Conservation (phyloP, 805 yeast genomes). For the Aciculoconidium aculeatum region DNA sequence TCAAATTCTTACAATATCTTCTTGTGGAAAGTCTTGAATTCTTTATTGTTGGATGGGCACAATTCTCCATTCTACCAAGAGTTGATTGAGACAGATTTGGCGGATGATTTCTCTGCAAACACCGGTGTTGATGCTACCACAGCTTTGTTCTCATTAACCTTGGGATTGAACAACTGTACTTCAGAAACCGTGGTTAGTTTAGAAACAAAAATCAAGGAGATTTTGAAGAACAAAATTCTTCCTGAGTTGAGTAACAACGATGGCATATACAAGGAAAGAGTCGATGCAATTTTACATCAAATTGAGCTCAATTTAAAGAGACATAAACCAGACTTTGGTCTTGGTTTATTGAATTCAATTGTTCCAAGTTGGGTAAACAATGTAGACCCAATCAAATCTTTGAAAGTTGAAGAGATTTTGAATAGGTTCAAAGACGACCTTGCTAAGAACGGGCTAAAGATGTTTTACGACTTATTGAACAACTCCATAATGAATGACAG, state of each 20-base stretch:
- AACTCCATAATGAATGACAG: conserved; percentile 41
- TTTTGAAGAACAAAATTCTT: conserved; percentile 38
- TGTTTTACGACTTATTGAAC: conserved; percentile 58
- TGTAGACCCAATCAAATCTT: conserved; percentile 63
- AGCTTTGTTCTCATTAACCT: conserved; percentile 66
- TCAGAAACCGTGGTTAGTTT: conserved; percentile 42
- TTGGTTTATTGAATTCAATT: conserved; percentile 64
- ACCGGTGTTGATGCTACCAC: conserved; percentile 84
- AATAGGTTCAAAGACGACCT: conserved; percentile 58
- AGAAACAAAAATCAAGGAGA: conserved; percentile 40
- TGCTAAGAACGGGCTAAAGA: conserved; percentile 36
- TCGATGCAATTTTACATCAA: conserved; percentile 87
- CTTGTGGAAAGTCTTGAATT: conserved; percentile 62
- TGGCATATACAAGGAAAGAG: conserved; percentile 32
- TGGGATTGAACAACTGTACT: conserved; percentile 77
- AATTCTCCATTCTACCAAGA: conserved; percentile 83
- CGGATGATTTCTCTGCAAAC: conserved; percentile 81
- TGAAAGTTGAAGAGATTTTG: conserved; percentile 62
- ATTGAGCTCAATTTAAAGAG: conserved; percentile 78
- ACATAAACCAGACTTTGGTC: conserved; percentile 86
- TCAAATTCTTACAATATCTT: conserved; percentile 55
- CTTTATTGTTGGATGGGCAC: conserved; percentile 82
- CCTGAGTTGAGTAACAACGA: conserved; percentile 24
- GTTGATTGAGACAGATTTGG: conserved; percentile 80
- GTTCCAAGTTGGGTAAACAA: conserved; percentile 85